Evolutionary conservation across 2,329 filamentous ascomycete genomes (phyloP).

Genomic region (Teratosphaeria nubilosa): DNA sequence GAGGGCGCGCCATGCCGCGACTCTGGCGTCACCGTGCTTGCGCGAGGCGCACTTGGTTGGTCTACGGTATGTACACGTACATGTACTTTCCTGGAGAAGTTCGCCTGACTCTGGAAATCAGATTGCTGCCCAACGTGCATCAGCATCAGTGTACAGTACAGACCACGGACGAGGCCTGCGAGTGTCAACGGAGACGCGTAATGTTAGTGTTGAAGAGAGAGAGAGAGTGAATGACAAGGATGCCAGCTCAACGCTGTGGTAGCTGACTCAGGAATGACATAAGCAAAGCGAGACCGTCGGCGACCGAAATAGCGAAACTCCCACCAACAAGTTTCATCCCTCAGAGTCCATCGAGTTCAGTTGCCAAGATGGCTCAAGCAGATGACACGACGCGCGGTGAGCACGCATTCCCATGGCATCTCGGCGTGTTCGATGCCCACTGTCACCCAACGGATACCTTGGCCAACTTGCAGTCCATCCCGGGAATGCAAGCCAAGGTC

Average conservation of each 20-base stretch:
- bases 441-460: slow-evolving; percentile 78
- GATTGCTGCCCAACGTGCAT: neutral
- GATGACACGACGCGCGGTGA: neutral
- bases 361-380: neutral
- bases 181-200: neutral
- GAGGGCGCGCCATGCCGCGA: neutral
- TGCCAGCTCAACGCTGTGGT: neutral
- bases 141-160: too few relatives aligned
- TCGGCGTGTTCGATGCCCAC: slow-evolving; percentile 67
- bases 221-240: neutral
- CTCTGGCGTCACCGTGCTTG: neutral
- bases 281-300: neutral
- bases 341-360: neutral
- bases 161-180: neutral
- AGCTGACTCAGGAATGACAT: neutral
- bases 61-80: too few relatives aligned
- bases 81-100: too few relatives aligned
- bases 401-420: slow-evolving; percentile 53
- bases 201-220: neutral
- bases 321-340: neutral
- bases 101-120: neutral
- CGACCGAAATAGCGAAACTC: neutral
- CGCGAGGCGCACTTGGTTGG: neutral
- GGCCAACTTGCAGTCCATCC: slow-evolving; percentile 47
- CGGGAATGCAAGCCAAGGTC: slow-evolving; percentile 53